Evolutionary conservation across 1,139 yeast species (phyloP).

Genomic region (Geotrichum carabidarum): DNA sequence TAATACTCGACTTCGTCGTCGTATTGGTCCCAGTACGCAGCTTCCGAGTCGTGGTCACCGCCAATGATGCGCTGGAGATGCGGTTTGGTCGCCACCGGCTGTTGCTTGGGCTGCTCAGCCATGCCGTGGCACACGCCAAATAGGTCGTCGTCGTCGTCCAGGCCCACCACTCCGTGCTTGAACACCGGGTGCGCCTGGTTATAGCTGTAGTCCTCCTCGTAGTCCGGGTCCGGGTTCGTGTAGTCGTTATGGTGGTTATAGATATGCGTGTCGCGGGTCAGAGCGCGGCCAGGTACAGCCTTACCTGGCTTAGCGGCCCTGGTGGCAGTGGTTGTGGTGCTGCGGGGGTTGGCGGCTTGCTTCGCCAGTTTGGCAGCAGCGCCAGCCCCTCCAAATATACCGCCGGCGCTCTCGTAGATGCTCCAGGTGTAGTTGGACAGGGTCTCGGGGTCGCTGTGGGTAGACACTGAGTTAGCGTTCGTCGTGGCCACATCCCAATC

Average conservation of each 20-base stretch:
- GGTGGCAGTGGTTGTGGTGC: background rate
- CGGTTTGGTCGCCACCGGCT: background rate
- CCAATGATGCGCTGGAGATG: conserved; percentile 16
- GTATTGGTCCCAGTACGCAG: conserved; percentile 19
- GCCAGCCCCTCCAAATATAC: background rate
- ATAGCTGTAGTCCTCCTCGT: conserved; percentile 18
- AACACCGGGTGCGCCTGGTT: conserved; percentile 16
- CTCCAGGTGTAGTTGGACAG: background rate
- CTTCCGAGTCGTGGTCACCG: conserved; percentile 18
- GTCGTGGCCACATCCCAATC: conserved; percentile 15
- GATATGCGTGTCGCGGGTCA: conserved; percentile 4
- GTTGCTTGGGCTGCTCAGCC: conserved; percentile 6
- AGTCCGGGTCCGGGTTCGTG: conserved; percentile 14
- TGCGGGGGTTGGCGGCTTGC: background rate
- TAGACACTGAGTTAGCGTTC: background rate
- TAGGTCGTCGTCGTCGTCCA: conserved; percentile 17
- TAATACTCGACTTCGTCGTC: conserved; percentile 16
- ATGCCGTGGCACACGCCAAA: conserved; percentile 19
- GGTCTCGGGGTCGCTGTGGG: background rate
- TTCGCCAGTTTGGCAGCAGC: background rate
- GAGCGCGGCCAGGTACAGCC: background rate
- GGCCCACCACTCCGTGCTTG: conserved; percentile 9
- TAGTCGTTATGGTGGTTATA: conserved; percentile 14
- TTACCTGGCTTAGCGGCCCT: background rate
- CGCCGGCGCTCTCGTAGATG: conserved; percentile 1